A percentile compares a stretch with the other conserved stretches of the same genome.
These are phyloP conservation scores for Pleurotus djamor DNA, from an alignment of 768 basidiomycete genomes.

Conservation along the genomic window DNA sequence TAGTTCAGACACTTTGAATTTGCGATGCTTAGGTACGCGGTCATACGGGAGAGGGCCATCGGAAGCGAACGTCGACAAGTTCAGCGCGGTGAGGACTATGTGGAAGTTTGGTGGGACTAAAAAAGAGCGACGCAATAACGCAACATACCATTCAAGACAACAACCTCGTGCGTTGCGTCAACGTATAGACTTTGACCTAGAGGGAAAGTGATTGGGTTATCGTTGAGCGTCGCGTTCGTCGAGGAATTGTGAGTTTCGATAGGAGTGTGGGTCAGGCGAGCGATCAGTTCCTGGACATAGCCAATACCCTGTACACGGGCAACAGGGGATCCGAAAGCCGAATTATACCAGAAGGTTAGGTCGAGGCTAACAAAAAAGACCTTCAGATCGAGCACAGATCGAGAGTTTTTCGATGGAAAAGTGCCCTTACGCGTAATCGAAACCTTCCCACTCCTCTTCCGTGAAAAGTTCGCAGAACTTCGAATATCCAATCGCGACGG, in stretches of 20 bases:
- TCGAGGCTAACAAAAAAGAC: not conserved
- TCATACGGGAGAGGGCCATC: conserved; percentile 75
- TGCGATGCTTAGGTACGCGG: conserved; percentile 61
- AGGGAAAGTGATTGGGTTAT: conserved; percentile 68
- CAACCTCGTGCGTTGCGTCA: conserved; percentile 91
- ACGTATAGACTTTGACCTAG: conserved; percentile 74
- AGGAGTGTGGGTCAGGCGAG: conserved; percentile 76
- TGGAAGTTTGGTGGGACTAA: conserved; percentile 4
- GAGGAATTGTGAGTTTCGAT: conserved; percentile 74
- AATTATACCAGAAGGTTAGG: conserved; percentile 46
- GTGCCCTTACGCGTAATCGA: conserved; percentile 72
- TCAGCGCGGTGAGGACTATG: conserved; percentile 81
- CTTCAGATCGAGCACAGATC: not conserved
- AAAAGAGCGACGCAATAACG: conserved; percentile 4
- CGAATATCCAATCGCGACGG: conserved; percentile 89
- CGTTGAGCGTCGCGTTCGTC: conserved; percentile 81
- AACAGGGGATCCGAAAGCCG: conserved; percentile 80
- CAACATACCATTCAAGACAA: conserved; percentile 72
- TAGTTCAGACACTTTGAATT: conserved; percentile 74
- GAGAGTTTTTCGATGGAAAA: not conserved
- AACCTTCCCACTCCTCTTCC: conserved; percentile 90
- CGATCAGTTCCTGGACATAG: conserved; percentile 79
- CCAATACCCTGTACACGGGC: conserved; percentile 77
- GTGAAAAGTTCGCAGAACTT: conserved; percentile 92
- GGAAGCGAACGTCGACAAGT: conserved; percentile 70